Base-by-base conservation (phyloP, 306 rosid species). In the Medicago arabica region DNA sequence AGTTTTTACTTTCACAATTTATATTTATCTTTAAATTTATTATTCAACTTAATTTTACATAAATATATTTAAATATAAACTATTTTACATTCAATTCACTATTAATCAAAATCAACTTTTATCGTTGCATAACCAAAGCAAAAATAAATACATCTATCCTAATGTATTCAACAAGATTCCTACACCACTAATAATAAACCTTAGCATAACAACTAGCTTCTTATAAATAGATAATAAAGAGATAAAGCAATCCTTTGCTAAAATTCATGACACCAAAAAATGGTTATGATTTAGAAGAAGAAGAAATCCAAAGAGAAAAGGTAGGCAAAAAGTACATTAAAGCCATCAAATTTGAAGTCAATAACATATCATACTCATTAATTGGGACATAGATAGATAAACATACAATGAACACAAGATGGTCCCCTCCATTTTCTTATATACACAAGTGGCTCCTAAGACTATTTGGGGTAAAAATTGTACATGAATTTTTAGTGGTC, bases 371-470 rank as follows among this genome's bases (percentile, higher is more conserved):
- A 49, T n/a, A 16, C 43, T 25, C 49, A 13, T n/a, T 68, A 60
- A 46, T 60, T 4, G 4, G 15, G 54, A 28, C 60, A 80, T 13
- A 47, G 3, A 49, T 13, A 49, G 39, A 69, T 38, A n/a, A n/a
- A 55, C 14, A 36, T 21, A 21, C 11, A 41, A 18, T 15, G 28
- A 44, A 54, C 31, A 63, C 19, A 12, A 18, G 6, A 51, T 71
- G 81, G 81, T 34, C 81, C 85, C 43, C 51, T 51, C 21, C 3
- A 49, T 50, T 59, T 36, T 10, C 76, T 51, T 51, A 11, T 17
- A 49, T 14, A 8, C 58, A 44, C 44, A 19, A 39, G 69, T 44
- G 69, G 34, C 63, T 25, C 34, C 38, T 16, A 68, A 16, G 10
- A 23, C 49, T 47, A 21, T 15, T 79, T 72, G 17, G 8, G 46